These are phyloP conservation scores for Cystofilobasidium ferigula DNA, from an alignment of 768 basidiomycete genomes.

Conservation along the genomic window DNA sequence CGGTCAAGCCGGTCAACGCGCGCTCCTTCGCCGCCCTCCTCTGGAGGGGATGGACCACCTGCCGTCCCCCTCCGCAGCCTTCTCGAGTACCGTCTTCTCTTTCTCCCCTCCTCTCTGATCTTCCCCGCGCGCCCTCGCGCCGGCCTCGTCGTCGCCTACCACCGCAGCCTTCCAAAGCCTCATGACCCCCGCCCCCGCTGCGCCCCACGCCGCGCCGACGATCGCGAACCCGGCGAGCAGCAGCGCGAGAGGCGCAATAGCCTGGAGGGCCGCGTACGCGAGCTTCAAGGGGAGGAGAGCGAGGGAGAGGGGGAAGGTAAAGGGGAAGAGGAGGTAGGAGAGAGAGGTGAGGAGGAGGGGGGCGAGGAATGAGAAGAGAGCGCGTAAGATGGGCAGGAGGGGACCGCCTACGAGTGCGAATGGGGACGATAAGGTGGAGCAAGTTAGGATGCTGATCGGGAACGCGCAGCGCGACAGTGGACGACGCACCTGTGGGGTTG, in stretches of 20 bases:
- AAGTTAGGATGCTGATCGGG: background rate
- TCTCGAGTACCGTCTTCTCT: too few species aligned
- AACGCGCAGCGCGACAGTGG: background rate
- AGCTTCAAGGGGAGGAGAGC: background rate
- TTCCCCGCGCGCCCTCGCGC: too few species aligned
- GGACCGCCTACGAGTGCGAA: background rate
- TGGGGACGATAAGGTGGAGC: background rate
- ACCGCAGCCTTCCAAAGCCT: background rate
- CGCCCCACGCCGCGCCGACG: background rate
- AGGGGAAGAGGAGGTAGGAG: slow-evolving; percentile 16
- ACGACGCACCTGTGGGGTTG: background rate
- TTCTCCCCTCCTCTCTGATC: too few species aligned
- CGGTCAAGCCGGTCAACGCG: too few species aligned
- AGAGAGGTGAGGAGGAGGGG: slow-evolving; percentile 5
- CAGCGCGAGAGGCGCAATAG: background rate
- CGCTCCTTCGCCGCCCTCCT: too few species aligned
- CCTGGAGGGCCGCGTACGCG: background rate
- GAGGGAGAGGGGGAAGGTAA: slow-evolving; percentile 4
- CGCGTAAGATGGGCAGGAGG: background rate
- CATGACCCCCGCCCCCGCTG: background rate
- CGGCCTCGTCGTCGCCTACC: too few species aligned
- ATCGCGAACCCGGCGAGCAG: background rate
- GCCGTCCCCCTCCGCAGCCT: too few species aligned
- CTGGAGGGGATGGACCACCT: too few species aligned
- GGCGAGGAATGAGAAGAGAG: background rate